Percentiles rank a stretch among this genome's conserved stretches.
phyloP scores from a whole-genome alignment of 225 moss, liverwort and hornwort genomes.

The Polytrichum formosum region DNA sequence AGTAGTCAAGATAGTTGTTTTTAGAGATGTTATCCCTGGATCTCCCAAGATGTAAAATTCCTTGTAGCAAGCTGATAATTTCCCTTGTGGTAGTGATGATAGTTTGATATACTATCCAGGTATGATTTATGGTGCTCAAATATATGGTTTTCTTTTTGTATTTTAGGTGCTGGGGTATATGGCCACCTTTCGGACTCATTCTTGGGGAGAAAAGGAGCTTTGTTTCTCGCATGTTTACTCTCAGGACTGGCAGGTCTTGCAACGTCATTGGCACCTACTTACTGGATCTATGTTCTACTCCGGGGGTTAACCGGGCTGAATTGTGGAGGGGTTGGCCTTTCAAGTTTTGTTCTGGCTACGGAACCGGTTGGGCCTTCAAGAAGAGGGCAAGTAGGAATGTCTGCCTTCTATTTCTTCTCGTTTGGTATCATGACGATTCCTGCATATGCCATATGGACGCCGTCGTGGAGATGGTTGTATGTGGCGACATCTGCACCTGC shows the following conservation, averaged over 20 bases:
- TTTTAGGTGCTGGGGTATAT: slow-evolving; percentile 64
- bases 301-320: slow-evolving; percentile 61
- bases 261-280: slow-evolving; percentile 45
- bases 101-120: too few species aligned
- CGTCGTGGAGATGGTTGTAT: slow-evolving; percentile 72
- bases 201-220: slow-evolving; percentile 68
- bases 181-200: slow-evolving; percentile 70
- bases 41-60: not conserved
- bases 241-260: slow-evolving; percentile 43
- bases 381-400: slow-evolving; percentile 82
- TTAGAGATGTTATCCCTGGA: not conserved
- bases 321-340: slow-evolving; percentile 60
- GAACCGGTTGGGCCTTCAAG: slow-evolving; percentile 78
- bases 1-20: not conserved
- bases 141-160: not conserved
- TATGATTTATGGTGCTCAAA: too few species aligned
- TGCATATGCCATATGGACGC: slow-evolving; percentile 37
- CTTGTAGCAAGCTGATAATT: not conserved
- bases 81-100: too few species aligned
- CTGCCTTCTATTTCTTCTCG: slow-evolving; percentile 85
- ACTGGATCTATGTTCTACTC: slow-evolving; percentile 51
- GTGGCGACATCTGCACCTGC: slow-evolving; percentile 45
- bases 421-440: slow-evolving; percentile 65
- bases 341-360: slow-evolving; percentile 70
- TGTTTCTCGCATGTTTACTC: slow-evolving; percentile 46